These are phyloP conservation scores for Huntiella savannae DNA, from an alignment of 2,329 filamentous ascomycete genomes.

Conservation along the genomic window DNA sequence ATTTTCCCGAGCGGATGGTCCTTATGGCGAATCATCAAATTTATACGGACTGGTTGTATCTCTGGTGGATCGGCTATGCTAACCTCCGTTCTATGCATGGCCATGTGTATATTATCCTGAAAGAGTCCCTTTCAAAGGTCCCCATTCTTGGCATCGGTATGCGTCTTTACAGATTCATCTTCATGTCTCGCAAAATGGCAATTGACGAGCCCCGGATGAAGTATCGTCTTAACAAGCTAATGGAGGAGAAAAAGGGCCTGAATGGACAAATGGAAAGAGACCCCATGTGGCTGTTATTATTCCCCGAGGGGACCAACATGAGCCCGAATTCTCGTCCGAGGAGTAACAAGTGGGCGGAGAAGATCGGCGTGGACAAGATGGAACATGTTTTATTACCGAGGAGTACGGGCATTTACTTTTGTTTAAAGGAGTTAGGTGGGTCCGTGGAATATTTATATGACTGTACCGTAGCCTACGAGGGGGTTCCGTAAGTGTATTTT, in stretches of 20 bases:
- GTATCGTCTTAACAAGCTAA: conserved; percentile 52
- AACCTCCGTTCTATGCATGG: conserved; percentile 59
- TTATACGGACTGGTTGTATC: conserved; percentile 81
- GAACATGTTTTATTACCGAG: conserved; percentile 60
- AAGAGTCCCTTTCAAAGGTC: conserved; percentile 67
- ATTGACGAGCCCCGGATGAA: conserved; percentile 59
- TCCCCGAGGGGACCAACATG: conserved; percentile 73
- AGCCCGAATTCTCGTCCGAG: conserved; percentile 50
- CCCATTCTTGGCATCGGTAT: conserved; percentile 65
- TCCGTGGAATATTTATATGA: conserved; percentile 74
- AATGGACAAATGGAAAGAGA: conserved; percentile 37
- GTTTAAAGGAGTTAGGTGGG: conserved; percentile 52
- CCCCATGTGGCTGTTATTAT: conserved; percentile 81
- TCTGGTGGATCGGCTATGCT: conserved; percentile 88
- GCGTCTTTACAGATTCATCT: conserved; percentile 78
- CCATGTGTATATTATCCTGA: conserved; percentile 76
- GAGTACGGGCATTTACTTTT: conserved; percentile 65
- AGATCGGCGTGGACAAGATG: conserved; percentile 52
- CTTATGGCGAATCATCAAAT: conserved; percentile 83
- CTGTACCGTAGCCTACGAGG: conserved; percentile 90
- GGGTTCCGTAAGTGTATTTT: conserved; percentile 52
- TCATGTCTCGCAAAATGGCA: conserved; percentile 77
- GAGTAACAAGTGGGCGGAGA: conserved; percentile 58
- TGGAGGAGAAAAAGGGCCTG: conserved; percentile 28
- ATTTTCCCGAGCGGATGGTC: conserved; percentile 64